These are phyloP conservation scores for Dictyostelium capitatum DNA, from an alignment of 78 protist genomes.

Conservation along the genomic window DNA sequence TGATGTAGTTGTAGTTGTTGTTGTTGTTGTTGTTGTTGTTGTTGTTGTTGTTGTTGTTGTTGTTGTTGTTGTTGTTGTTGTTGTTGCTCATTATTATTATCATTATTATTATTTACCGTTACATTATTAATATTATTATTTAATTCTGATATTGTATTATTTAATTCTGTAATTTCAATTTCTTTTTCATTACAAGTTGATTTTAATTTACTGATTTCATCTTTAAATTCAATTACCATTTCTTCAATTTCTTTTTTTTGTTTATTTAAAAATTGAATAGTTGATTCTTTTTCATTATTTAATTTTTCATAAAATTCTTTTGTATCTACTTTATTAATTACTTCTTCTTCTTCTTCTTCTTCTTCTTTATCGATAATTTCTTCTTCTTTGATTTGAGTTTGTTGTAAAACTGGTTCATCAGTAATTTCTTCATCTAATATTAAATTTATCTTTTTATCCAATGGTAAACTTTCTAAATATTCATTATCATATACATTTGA, in stretches of 20 bases:
- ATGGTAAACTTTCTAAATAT: conserved; percentile 22
- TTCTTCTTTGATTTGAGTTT: neutral
- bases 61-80: no score
- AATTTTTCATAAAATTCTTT: conserved; percentile 23
- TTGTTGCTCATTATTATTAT: no score
- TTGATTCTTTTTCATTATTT: conserved; percentile 39
- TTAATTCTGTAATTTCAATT: neutral
- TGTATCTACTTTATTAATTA: neutral
- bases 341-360: neutral
- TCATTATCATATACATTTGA: neutral
- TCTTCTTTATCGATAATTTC: neutral
- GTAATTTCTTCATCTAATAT: conserved; percentile 10
- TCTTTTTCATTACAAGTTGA: neutral
- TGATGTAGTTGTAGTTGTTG: no score
- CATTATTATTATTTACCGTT: no score
- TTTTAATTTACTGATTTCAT: conserved; percentile 15
- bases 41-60: no score
- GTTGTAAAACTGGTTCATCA: neutral
- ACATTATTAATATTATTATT: neutral
- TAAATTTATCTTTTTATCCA: conserved; percentile 10
- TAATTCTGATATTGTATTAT: neutral
- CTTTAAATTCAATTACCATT: neutral
- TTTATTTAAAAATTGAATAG: conserved; percentile 13
- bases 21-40: no score
- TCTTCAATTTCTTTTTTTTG: conserved; percentile 45